Evolutionary conservation across 805 yeast species (phyloP).

Genomic region (Wickerhamiella australiensis): DNA sequence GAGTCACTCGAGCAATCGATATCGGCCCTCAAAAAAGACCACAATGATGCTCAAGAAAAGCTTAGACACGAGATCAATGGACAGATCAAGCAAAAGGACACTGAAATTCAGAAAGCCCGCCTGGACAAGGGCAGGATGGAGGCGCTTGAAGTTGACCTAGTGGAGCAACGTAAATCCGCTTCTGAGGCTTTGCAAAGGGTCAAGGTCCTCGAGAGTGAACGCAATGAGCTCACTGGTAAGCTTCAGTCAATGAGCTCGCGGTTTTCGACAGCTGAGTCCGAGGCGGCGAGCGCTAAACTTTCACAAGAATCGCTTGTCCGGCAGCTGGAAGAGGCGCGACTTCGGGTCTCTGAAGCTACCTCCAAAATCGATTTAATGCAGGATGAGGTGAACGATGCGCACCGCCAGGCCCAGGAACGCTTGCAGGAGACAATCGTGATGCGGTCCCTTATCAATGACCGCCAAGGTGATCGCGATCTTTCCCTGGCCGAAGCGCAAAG

Average conservation of each 20-base stretch:
- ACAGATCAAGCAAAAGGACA: slow-evolving; percentile 1
- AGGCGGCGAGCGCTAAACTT: slow-evolving; percentile 10
- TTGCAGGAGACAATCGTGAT: slow-evolving; percentile 65
- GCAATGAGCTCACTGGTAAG: slow-evolving; percentile 19
- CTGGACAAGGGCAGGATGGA: slow-evolving; percentile 12
- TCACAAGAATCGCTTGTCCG: slow-evolving; percentile 20
- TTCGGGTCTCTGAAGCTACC: slow-evolving; percentile 55
- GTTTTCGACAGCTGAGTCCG: slow-evolving; percentile 13
- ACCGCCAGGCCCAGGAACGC: slow-evolving; percentile 64
- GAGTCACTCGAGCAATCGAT: neutral
- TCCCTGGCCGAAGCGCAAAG: slow-evolving; percentile 45
- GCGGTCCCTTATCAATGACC: slow-evolving; percentile 54
- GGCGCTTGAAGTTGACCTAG: slow-evolving; percentile 11
- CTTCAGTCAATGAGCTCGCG: slow-evolving; percentile 14
- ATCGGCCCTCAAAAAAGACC: slow-evolving; percentile 25
- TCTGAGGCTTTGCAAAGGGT: neutral
- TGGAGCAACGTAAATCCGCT: slow-evolving; percentile 6
- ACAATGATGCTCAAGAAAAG: slow-evolving; percentile 16
- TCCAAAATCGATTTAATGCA: slow-evolving; percentile 53
- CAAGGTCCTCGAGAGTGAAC: slow-evolving; percentile 12
- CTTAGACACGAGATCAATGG: neutral
- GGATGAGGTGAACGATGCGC: slow-evolving; percentile 70
- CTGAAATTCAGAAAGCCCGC: slow-evolving; percentile 7
- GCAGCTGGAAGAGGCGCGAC: slow-evolving; percentile 30
- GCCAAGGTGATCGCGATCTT: slow-evolving; percentile 44